Evolutionary conservation across 208 protist genomes (phyloP).

Genomic region (Hexamita inflata): DNA sequence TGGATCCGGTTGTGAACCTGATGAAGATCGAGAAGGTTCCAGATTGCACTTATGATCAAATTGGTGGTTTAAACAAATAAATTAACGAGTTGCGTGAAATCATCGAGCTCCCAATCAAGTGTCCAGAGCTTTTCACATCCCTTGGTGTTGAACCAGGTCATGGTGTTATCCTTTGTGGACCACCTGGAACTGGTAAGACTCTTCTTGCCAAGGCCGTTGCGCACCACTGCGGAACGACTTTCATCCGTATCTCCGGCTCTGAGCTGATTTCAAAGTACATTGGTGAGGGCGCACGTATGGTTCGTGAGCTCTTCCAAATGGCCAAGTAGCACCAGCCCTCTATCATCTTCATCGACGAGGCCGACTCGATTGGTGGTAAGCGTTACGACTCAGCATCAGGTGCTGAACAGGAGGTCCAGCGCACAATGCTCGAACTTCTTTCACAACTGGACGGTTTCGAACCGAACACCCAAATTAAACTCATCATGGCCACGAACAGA

Average conservation of each 20-base stretch:
- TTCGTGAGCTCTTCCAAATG: constrained; percentile 97
- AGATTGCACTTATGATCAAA: constrained; percentile 98
- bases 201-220: constrained; percentile 38
- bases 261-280: constrained; percentile 99
- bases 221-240: constrained; percentile 33
- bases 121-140: constrained; percentile 98
- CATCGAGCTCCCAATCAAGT: constrained; percentile 88
- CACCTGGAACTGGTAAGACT: constrained; percentile 42
- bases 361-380: constrained; percentile 91
- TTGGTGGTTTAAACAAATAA: constrained; percentile 95
- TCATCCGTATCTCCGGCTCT: constrained; percentile 82
- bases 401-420: constrained; percentile 87
- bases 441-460: constrained; percentile 99
- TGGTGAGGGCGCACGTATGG: constrained; percentile 95
- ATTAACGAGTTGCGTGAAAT: constrained; percentile 94
- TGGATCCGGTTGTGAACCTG: constrained; percentile 90
- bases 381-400: constrained; percentile 61
- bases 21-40: constrained; percentile 99
- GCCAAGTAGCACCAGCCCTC: constrained; percentile 90
- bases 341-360: constrained; percentile 99
- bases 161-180: constrained; percentile 49
- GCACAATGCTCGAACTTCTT: constrained; percentile 99
- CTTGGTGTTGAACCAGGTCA: constrained; percentile 98
- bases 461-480: constrained; percentile 91
- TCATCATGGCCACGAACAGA: constrained; percentile 89